phyloP scores from a whole-genome alignment of 495 filamentous ascomycete genomes.

The Hypoxylon perforatum region DNA sequence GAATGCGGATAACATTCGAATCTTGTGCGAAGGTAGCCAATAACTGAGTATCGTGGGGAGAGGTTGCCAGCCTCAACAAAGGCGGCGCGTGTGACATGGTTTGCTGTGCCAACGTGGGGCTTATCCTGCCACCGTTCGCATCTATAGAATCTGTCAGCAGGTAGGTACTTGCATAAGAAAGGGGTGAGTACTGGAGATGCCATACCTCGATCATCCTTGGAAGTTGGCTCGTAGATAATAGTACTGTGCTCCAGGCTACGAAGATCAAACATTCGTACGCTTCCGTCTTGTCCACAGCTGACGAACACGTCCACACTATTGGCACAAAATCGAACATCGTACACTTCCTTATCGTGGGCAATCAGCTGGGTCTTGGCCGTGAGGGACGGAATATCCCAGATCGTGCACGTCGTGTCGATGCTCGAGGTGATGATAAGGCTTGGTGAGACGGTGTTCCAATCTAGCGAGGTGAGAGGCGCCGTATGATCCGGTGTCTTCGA shows the following conservation, averaged over 20 bases:
- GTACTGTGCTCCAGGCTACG: constrained; percentile 97
- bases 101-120: constrained; percentile 75
- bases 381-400: constrained; percentile 98
- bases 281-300: constrained; percentile 96
- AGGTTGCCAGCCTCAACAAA: constrained; percentile 87
- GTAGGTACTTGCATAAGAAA: background rate
- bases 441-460: constrained; percentile 97
- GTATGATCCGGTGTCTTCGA: constrained; percentile 99
- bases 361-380: constrained; percentile 99
- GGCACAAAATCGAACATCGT: constrained; percentile 96
- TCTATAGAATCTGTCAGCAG: constrained; percentile 47
- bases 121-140: constrained; percentile 62
- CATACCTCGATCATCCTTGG: constrained; percentile 87
- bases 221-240: constrained; percentile 97
- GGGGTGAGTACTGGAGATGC: background rate
- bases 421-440: constrained; percentile 98
- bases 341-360: constrained; percentile 98
- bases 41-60: constrained; percentile 94
- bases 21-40: constrained; percentile 97
- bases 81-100: constrained; percentile 85
- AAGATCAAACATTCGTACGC: constrained; percentile 98
- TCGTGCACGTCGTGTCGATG: constrained; percentile 99
- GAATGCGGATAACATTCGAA: constrained; percentile 90
- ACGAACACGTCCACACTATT: constrained; percentile 98
- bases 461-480: constrained; percentile 92